Base-by-base conservation (phyloP, 108 stramenopile genomes). In the Cyclotella atomus region DNA sequence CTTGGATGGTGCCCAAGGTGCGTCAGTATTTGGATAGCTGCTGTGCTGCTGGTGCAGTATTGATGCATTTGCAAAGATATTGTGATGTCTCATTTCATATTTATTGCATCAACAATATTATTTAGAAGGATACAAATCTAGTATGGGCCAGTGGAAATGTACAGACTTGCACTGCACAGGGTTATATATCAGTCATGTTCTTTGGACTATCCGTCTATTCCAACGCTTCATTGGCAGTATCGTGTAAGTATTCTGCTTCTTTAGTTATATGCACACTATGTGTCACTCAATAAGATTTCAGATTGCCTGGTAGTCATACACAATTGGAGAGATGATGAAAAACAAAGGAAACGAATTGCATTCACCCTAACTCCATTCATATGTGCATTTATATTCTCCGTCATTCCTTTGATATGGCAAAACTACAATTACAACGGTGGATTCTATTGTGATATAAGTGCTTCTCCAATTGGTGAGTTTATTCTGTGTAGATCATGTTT, bases 371-470 rank as follows among this genome's bases (percentile, higher is more conserved):
- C 49, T 29, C 71, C 71, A 20, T 14, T 53, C 25, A 23, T 72
- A 0, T 50, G 38, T 49, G 59, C 71, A 0, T 27, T 63, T 10
- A 43, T 63, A 7, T 5, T 63, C 14, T 44, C 71, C 0, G 32
- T 72, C 20, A 20, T 36, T 25, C 71, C 71, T 24, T 24, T 72
- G 20, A 36, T 54, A 38, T 60, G 71, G 15, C 17, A 53, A 25
- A 47, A 62, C 24, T 72, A 72, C 61, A 72, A 72, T 38, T 72
- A 53, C 61, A 72, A 63, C 33, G 71, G 61, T 28, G 61, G 49
- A 0, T 72, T 62, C 33, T 72, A 45, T 63, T 72, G 71, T 53
- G 60, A 63, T 38, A 63, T 72, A 41, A 50, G 36, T 8, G 71
- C 27, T 3, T 21, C 2, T 24, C 71, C 71, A 7, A 19, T 52